phyloP scores from a whole-genome alignment of 495 filamentous ascomycete genomes.

The Aspergillus leporis region DNA sequence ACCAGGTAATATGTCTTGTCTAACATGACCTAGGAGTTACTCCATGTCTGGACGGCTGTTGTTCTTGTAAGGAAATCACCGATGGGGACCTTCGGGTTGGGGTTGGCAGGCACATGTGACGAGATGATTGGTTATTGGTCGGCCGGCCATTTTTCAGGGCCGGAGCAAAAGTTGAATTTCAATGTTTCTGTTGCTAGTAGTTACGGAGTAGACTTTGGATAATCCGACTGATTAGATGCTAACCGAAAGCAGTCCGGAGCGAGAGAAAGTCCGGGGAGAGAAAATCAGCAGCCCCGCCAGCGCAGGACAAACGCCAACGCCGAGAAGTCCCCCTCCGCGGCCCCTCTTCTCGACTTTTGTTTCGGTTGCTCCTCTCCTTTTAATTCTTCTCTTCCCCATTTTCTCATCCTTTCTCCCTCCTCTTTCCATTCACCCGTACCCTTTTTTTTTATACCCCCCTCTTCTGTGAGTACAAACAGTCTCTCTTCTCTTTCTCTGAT shows the following conservation, averaged over 20 bases:
- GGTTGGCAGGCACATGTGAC: background rate
- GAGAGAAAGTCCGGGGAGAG: background rate
- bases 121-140: background rate
- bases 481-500: background rate
- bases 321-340: slow-evolving; percentile 8
- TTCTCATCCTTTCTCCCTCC: slow-evolving; percentile 6
- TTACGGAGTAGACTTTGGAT: too few species aligned
- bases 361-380: slow-evolving; percentile 11
- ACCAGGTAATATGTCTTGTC: too few species aligned
- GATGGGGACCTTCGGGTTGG: background rate
- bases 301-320: slow-evolving; percentile 7
- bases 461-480: background rate
- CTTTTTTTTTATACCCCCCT: slow-evolving; percentile 1
- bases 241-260: background rate
- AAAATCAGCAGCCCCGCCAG: slow-evolving; percentile 1
- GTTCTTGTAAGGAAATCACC: background rate
- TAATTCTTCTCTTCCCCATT: slow-evolving; percentile 4
- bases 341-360: slow-evolving; percentile 8
- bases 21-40: too few species aligned
- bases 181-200: too few species aligned
- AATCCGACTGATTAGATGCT: too few species aligned
- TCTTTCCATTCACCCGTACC: slow-evolving; percentile 2
- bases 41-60: background rate
- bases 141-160: background rate
- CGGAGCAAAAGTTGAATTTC: background rate